Percentiles rank a stretch among this genome's conserved stretches.
Conservation (phyloP, 208 protist species). For the Herpetomonas samuelpessoai region DNA sequence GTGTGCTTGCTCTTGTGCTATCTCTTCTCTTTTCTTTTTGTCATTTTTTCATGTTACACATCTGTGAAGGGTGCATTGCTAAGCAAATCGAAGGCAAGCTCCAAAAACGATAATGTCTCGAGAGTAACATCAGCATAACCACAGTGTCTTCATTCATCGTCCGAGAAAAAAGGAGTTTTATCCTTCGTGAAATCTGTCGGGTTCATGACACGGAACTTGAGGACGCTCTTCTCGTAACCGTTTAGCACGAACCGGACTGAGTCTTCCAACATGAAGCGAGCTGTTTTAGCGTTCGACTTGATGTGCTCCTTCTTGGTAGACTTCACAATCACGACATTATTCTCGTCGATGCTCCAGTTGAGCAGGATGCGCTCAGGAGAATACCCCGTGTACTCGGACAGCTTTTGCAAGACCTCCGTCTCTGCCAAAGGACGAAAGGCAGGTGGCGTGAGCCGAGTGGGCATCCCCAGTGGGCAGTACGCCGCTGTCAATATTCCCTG, state of each 20-base stretch:
- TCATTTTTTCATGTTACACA: too few relatives aligned
- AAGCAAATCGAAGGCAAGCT: too few relatives aligned
- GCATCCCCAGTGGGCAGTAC: conserved; percentile 85
- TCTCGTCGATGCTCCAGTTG: conserved; percentile 76
- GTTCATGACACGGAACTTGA: conserved; percentile 69
- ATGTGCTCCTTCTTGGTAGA: conserved; percentile 79
- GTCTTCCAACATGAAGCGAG: conserved; percentile 60
- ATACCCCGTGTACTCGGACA: conserved; percentile 71
- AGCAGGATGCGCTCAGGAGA: conserved; percentile 63
- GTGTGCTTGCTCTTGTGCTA: too few relatives aligned
- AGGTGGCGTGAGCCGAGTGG: conserved; percentile 59
- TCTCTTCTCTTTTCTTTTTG: too few relatives aligned
- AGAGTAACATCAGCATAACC: too few relatives aligned
- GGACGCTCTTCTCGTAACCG: conserved; percentile 36
- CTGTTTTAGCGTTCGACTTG: conserved; percentile 79
- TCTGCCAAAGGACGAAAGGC: conserved; percentile 44
- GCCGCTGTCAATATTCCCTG: conserved; percentile 80
- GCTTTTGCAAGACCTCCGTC: conserved; percentile 32
- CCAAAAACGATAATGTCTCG: too few relatives aligned
- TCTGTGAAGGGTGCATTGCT: too few relatives aligned
- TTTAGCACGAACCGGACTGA: conserved; percentile 55
- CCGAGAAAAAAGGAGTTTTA: conserved; percentile 59
- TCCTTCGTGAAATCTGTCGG: conserved; percentile 51
- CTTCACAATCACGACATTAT: conserved; percentile 82
- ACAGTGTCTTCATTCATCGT: conserved; percentile 19